Evolutionary conservation across 257 asterid species (phyloP), one percentile per base, ranked within the genome.

Genomic region (Avicennia marina): DNA sequence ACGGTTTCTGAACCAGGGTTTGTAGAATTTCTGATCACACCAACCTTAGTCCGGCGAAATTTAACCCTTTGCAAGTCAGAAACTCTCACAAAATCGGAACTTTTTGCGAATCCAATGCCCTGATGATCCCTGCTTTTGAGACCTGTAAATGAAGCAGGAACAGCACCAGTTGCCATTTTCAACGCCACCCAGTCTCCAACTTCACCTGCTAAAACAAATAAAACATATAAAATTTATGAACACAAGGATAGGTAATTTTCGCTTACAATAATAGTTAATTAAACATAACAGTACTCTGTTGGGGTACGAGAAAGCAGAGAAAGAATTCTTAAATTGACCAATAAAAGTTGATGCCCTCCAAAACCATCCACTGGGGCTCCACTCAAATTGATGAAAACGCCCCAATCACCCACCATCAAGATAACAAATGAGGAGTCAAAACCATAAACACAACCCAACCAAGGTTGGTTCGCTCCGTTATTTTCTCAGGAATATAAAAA

Each of bases 161-260:
- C 87, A 12, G 96, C 76, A 58, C 96, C 96, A 43, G 85, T 76
- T 20, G 99, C 96, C 99, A 93, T 93, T 58, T 69, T 66, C 64
- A 32, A 17, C 55, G 50, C n/a, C 53, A 43, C 60, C 53, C 56
- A 64, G 12, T 32, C 53, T 43, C 58, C 52, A 72, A 67, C 52
- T 62, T 62, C 43, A 49, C 69, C 65, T 68, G 60, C 74, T 31
- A 54, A 62, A 63, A 8, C 20, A 40, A 49, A 29, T 15, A 60
- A 29, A 62, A 11, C 1, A 25, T 13, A 22, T 22, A 31, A 0
- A 41, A 41, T 7, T 20, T 43, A 15, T 42, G 4, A 41, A 33
- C 22, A 27, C 24, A 19, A 25, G 33, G 33, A 29, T 20, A 3
- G n/a, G 26, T 0, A 5, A 40, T 22, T 20, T 20, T 11, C 11